These are phyloP conservation scores for Suhomyces wounanorum DNA, from an alignment of 1,139 yeast species.

Conservation along the genomic window DNA sequence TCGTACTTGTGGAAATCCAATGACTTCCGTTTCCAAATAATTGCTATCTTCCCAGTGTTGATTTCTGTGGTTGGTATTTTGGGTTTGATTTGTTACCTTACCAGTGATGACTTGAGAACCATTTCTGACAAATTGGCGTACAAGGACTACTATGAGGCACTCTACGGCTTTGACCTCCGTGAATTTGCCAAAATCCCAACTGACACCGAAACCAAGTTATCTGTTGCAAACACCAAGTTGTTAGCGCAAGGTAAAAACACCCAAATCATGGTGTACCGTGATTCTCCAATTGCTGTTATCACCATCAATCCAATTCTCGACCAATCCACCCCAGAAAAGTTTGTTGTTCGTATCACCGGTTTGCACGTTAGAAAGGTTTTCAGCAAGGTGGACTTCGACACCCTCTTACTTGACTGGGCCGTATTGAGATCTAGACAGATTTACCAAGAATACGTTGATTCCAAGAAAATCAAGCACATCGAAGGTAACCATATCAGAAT, in stretches of 20 bases:
- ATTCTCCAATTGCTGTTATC: constrained; percentile 65
- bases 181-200: constrained; percentile 42
- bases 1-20: constrained; percentile 23
- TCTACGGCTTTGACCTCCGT: constrained; percentile 58
- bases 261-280: constrained; percentile 59
- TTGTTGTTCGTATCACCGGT: constrained; percentile 54
- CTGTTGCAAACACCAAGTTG: constrained; percentile 30
- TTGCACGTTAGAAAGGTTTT: constrained; percentile 69
- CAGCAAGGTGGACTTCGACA: constrained; percentile 59
- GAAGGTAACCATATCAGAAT: constrained; percentile 39
- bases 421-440: constrained; percentile 49
- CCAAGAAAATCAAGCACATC: constrained; percentile 23
- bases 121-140: constrained; percentile 45
- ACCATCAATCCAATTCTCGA: constrained; percentile 43
- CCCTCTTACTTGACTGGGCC: constrained; percentile 63
- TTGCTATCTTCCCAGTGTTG: constrained; percentile 31
- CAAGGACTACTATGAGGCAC: constrained; percentile 34
- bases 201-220: constrained; percentile 14
- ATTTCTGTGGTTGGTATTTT: constrained; percentile 27
- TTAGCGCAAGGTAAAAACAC: constrained; percentile 46
- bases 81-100: constrained; percentile 35
- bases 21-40: constrained; percentile 30
- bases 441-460: constrained; percentile 31
- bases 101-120: constrained; percentile 48
- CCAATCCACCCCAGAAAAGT: constrained; percentile 36